A percentile compares a stretch with the other conserved stretches of the same genome.
Conservation (phyloP, 345 rosid genomes). For the Hibiscus syriacus region DNA sequence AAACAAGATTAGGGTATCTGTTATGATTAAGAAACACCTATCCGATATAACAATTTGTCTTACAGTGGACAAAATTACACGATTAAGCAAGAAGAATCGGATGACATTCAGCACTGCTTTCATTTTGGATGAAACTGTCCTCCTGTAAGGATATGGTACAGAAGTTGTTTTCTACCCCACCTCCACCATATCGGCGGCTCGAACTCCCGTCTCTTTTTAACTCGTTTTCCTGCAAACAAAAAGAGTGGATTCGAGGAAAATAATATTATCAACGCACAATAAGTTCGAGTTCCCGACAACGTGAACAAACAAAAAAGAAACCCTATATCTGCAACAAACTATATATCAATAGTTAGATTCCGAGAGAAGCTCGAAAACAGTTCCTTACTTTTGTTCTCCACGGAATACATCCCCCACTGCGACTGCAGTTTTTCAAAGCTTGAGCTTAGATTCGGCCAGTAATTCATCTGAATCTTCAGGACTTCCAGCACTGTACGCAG, state of each 20-base stretch:
- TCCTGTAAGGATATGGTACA: conserved; percentile 43
- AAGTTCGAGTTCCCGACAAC: too few relatives aligned
- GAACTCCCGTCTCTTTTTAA: too few relatives aligned
- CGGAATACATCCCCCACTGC: too few relatives aligned
- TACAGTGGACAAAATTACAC: conserved; percentile 8
- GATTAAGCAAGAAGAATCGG: background rate
- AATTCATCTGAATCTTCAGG: conserved; percentile 63
- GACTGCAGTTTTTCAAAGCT: conserved; percentile 42
- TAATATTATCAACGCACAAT: background rate
- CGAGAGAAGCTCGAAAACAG: conserved; percentile 3
- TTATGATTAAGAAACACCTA: background rate
- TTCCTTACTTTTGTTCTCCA: too few relatives aligned
- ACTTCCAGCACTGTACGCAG: conserved; percentile 69
- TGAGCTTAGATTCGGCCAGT: conserved; percentile 57
- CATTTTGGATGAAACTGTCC: conserved; percentile 32
- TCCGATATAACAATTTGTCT: background rate
- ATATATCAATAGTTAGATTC: background rate
- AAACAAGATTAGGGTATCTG: background rate
- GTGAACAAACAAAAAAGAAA: background rate
- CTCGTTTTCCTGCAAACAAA: conserved; percentile 41
- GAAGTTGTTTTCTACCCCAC: conserved; percentile 48
- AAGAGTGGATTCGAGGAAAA: background rate
- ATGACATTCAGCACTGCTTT: conserved; percentile 12
- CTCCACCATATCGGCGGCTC: too few relatives aligned
- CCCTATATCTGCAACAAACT: background rate